Percentiles rank a stretch among this genome's conserved stretches.
Evolutionary conservation across 306 rosid species (phyloP).

Genomic region (Begonia masoniana): DNA sequence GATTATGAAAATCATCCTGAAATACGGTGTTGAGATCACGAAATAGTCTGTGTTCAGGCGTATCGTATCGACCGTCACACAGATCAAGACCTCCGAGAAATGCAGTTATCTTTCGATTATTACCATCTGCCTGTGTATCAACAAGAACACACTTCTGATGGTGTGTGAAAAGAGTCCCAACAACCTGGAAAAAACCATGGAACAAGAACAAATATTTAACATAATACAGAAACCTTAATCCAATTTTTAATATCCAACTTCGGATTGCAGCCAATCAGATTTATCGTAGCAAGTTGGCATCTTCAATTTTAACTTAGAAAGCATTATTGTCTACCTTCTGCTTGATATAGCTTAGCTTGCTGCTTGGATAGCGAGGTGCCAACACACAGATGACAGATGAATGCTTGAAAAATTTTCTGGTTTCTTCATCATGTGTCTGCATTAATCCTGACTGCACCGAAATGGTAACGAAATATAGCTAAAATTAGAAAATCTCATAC

Average conservation of each 20-base stretch:
- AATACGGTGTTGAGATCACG: slow-evolving; percentile 52
- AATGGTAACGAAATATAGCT: background rate
- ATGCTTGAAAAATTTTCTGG: slow-evolving; percentile 69
- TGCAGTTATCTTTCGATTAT: slow-evolving; percentile 66
- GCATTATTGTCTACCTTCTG: slow-evolving; percentile 37
- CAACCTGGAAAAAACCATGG: slow-evolving; percentile 41
- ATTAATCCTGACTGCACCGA: slow-evolving; percentile 65
- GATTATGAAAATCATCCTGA: slow-evolving; percentile 64
- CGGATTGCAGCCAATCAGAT: no score
- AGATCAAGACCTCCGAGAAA: slow-evolving; percentile 93
- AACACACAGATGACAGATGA: slow-evolving; percentile 85
- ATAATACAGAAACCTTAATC: no score
- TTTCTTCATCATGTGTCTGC: slow-evolving; percentile 92
- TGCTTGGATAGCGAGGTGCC: slow-evolving; percentile 72
- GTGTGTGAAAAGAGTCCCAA: slow-evolving; percentile 82
- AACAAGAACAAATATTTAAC: slow-evolving; percentile 2
- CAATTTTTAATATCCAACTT: no score
- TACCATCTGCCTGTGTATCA: slow-evolving; percentile 75
- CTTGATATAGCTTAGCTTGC: slow-evolving; percentile 57
- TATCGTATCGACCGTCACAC: slow-evolving; percentile 97
- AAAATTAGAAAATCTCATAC: no score
- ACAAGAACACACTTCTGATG: slow-evolving; percentile 92
- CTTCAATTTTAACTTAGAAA: no score
- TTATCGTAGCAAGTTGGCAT: no score
- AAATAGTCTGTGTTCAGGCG: slow-evolving; percentile 84